Base-by-base conservation (phyloP, 371 early-diverging fungal genomes). In the Chytridium lagenaria region DNA sequence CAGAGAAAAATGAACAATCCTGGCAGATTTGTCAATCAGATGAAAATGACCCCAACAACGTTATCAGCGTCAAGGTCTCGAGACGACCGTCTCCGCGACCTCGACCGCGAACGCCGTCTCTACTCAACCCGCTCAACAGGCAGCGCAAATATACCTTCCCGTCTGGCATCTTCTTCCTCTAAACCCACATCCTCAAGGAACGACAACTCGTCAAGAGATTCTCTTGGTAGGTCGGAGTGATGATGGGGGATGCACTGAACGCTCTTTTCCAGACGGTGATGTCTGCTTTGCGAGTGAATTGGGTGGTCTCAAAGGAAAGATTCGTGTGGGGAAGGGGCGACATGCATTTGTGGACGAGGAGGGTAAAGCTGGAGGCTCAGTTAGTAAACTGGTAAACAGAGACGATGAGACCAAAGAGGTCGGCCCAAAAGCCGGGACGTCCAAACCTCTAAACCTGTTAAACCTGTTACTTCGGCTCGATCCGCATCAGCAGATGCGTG, bases 261-360 rank as follows among this genome's bases (percentile, higher is more conserved):
- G 44, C 19, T 44, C 19, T 7, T 44, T 44, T 44, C 26, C 28
- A 44, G 63, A 28, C 34, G 50, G 30, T 16, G 72, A 76, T 36
- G 71, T 71, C 31, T 76, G 77, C 57, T 76, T 39, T 40, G 77
- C 77, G 10, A 64, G 33, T 19, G 64, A 59, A 2, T 22, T 50
- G 16, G 77, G 69, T 7, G 77, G 77, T 3, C 50, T 76, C 50
- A 68, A 65, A 28, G 77, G 77, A 3, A 72, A 72, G 50, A 40
- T 76, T 30, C 39, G 68, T 36, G 63, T 76, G 10, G 44, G 31
- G 33, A n/a, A 22, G 31, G 77, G 77, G 28, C 71, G 71, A 50
- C 77, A 76, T 52, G 67, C 77, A 1, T 76, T 76, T 69, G 34
- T 71, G 15, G 75, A 75, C 34, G 31, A 22, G n/a, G 70, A 69